Conservation (phyloP, 306 rosid genomes). For the Quercus parvula region DNA sequence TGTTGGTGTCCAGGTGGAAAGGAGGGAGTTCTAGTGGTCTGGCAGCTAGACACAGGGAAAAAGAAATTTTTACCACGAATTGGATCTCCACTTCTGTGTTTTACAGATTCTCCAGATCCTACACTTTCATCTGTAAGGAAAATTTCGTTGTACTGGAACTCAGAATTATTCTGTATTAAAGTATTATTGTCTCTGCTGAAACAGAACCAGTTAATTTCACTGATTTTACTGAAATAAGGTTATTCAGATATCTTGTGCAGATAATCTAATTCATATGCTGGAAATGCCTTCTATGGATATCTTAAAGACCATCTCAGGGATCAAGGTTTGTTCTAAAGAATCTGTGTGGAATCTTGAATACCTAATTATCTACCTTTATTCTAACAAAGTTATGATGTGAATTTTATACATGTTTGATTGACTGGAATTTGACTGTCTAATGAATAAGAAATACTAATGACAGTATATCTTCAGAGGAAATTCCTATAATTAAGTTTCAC, state of each 20-base stretch:
- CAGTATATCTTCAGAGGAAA: background rate
- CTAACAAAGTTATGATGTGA: background rate
- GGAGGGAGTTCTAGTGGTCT: slow-evolving; percentile 94
- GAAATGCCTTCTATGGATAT: slow-evolving; percentile 90
- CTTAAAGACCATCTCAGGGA: slow-evolving; percentile 83
- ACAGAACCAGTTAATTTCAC: slow-evolving; percentile 18
- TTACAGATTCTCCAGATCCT: slow-evolving; percentile 77
- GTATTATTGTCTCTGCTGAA: slow-evolving; percentile 8
- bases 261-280: slow-evolving; percentile 79
- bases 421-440: background rate
- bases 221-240: slow-evolving; percentile 47
- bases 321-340: slow-evolving; percentile 62
- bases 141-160: slow-evolving; percentile 5
- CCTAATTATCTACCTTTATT: background rate
- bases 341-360: background rate
- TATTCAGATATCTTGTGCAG: slow-evolving; percentile 86
- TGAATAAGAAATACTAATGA: background rate
- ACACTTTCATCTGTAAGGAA: slow-evolving; percentile 71
- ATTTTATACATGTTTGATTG: background rate
- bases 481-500: background rate
- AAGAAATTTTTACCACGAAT: slow-evolving; percentile 76
- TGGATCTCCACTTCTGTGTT: slow-evolving; percentile 86
- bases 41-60: slow-evolving; percentile 91
- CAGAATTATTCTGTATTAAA: background rate
- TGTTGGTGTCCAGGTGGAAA: slow-evolving; percentile 61